These are phyloP conservation scores for Cytospora leucostoma DNA, from an alignment of 2,329 filamentous ascomycete genomes.

Conservation along the genomic window DNA sequence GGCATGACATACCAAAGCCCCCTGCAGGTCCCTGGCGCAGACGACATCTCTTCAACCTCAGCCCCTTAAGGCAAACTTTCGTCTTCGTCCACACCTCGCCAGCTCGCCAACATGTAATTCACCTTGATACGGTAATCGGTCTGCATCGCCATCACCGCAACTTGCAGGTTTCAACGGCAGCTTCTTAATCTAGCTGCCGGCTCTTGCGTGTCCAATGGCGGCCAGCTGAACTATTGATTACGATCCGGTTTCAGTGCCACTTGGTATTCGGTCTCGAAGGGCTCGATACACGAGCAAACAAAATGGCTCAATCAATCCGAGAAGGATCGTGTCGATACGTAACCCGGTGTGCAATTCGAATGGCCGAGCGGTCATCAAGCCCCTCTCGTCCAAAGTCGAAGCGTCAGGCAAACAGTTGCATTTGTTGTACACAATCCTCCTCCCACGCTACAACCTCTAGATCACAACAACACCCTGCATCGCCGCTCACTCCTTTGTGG, in stretches of 20 bases:
- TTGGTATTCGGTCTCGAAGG: constrained; percentile 4
- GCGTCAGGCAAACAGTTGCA: constrained; percentile 19
- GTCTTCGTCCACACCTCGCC: background rate
- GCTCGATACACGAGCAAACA: constrained; percentile 21
- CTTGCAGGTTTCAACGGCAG: background rate
- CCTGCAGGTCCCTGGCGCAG: constrained; percentile 16
- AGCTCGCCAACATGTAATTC: constrained; percentile 10
- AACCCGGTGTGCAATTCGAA: constrained; percentile 15
- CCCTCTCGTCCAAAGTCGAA: constrained; percentile 10
- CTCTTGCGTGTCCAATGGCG: constrained; percentile 2
- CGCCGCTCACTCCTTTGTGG: constrained; percentile 18
- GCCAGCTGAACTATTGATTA: constrained; percentile 1
- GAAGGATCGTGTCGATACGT: background rate
- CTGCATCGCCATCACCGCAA: constrained; percentile 4
- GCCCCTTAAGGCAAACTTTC: constrained; percentile 10
- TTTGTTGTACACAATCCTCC: background rate
- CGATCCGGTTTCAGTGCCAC: background rate
- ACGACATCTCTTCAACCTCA: constrained; percentile 18
- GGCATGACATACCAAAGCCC: constrained; percentile 9
- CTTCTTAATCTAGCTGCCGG: background rate
- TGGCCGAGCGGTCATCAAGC: constrained; percentile 19
- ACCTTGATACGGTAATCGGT: background rate
- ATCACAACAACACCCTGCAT: constrained; percentile 5
- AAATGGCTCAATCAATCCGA: constrained; percentile 11
- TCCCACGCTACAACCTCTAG: constrained; percentile 5